Evolutionary conservation across 2,329 filamentous ascomycete species (phyloP), one percentile per base, ranked within the genome.

Genomic region (Ophiostoma ulmi): DNA sequence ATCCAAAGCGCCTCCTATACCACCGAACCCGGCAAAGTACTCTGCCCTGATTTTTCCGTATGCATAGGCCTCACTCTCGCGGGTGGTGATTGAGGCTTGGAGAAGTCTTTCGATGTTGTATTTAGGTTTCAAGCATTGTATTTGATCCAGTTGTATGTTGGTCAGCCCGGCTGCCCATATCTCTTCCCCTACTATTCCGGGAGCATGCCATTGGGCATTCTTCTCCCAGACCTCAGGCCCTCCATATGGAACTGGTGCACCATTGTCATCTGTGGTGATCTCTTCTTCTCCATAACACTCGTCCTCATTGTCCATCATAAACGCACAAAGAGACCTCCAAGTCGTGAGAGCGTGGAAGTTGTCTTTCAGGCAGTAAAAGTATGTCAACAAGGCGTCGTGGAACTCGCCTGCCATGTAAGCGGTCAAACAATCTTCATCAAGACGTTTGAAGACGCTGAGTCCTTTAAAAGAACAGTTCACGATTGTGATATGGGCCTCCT

Each of bases 11-110:
- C 88, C 89, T 0, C 87, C 80, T 2, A 92, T 78, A 0, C 89
- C 89, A 10, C 86, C 85, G 65, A 84, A 80, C 1, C 85, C 87
- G 10, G 85, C 89, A 52, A 85, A 74, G 48, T 72, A 74, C 5
- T 63, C 69, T 0, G 72, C 70, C 11, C 44, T 52, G 13, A 63
- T 26, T 11, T 67, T 41, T 26, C 68, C 73, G 0, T 48, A 26
- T 1, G 13, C 17, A 44, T 69, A 73, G 0, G 69, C 63, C 1
- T 22, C 84, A 87, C 52, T 84, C 81, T 70, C 67, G 11, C 72
- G 72, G 1, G 70, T 65, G 7, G 61, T 26, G 4, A 2, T 5
- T 48, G 5, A 8, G 1, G 69, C 13, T 39, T 72, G 71, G 5
- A 69, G 67, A 11, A 74, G 11, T 1, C 63, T 26, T 20, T 26